A percentile compares a stretch with the other conserved stretches of the same genome.
phyloP scores from a whole-genome alignment of 345 rosid species.

The Gossypium rotundifolium region DNA sequence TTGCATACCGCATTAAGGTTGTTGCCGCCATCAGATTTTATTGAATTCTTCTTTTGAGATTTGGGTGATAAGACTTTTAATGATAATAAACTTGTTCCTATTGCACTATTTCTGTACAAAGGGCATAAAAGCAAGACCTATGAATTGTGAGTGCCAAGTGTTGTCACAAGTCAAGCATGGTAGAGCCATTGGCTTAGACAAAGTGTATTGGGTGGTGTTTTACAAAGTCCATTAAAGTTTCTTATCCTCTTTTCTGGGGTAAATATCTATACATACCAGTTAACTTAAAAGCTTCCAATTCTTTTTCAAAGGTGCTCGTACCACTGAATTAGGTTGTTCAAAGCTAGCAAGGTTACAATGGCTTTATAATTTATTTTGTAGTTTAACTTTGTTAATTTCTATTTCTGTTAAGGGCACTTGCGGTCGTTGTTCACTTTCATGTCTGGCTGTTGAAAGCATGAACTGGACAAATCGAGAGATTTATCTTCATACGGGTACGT shows the following conservation, averaged over 20 bases:
- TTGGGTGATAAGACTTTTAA: background rate
- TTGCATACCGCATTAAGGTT: slow-evolving; percentile 15
- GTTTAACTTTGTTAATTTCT: too few species aligned
- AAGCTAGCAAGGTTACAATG: background rate
- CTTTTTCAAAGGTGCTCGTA: background rate
- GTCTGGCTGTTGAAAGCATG: background rate
- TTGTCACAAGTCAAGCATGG: slow-evolving; percentile 14
- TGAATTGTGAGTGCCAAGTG: slow-evolving; percentile 22
- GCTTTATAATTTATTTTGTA: background rate
- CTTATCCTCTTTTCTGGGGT: background rate
- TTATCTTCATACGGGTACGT: background rate
- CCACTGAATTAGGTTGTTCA: background rate
- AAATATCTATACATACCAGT: background rate
- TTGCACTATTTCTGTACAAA: slow-evolving; percentile 4
- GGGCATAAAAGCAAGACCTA: slow-evolving; percentile 16
- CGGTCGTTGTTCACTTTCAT: background rate
- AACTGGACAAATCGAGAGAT: background rate
- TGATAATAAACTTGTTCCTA: slow-evolving; percentile 6
- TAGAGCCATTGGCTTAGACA: slow-evolving; percentile 24
- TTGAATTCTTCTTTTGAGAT: slow-evolving; percentile 1
- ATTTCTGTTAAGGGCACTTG: too few species aligned
- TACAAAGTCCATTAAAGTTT: background rate
- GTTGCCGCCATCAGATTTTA: background rate
- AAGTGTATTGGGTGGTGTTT: slow-evolving; percentile 1
- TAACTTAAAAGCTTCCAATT: background rate